Evolutionary conservation across 2,329 filamentous ascomycete genomes (phyloP).

Genomic region (Aspergillus spinulosporus): DNA sequence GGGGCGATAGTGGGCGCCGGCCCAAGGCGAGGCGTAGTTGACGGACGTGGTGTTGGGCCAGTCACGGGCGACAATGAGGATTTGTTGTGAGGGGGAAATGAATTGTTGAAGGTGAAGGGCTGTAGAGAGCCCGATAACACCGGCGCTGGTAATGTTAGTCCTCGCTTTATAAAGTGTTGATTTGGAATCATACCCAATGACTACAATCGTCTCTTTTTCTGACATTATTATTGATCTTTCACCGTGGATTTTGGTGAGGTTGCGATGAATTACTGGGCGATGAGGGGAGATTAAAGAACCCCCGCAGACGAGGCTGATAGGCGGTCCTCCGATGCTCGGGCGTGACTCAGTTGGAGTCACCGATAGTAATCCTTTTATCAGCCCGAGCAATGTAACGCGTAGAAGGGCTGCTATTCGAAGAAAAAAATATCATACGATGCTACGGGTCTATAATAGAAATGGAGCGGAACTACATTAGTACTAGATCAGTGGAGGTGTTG

Average conservation of each 20-base stretch:
- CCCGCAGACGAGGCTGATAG: not conserved
- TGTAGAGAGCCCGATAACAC: conserved; percentile 42
- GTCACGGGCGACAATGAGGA: conserved; percentile 44
- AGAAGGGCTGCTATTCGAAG: too few species aligned
- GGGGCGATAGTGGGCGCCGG: conserved; percentile 51
- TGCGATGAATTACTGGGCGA: not conserved
- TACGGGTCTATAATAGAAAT: not conserved
- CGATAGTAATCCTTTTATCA: not conserved
- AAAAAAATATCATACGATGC: not conserved
- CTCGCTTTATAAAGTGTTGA: not conserved
- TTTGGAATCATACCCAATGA: conserved; percentile 34
- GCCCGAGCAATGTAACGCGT: not conserved
- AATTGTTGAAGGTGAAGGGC: conserved; percentile 38
- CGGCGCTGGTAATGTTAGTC: conserved; percentile 34
- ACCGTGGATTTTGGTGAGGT: not conserved
- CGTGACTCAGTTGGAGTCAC: conserved; percentile 7
- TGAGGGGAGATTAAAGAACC: conserved; percentile 5
- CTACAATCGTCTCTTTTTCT: conserved; percentile 36
- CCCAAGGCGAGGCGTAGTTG: conserved; percentile 50
- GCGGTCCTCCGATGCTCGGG: not conserved
- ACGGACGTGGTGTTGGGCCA: conserved; percentile 43
- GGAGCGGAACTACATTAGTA: not conserved
- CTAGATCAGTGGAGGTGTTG: not conserved
- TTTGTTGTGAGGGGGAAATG: conserved; percentile 28
- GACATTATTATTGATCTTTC: conserved; percentile 21